Evolutionary conservation across 2,329 filamentous ascomycete species (phyloP).

Genomic region (Calonectria hawksworthii): DNA sequence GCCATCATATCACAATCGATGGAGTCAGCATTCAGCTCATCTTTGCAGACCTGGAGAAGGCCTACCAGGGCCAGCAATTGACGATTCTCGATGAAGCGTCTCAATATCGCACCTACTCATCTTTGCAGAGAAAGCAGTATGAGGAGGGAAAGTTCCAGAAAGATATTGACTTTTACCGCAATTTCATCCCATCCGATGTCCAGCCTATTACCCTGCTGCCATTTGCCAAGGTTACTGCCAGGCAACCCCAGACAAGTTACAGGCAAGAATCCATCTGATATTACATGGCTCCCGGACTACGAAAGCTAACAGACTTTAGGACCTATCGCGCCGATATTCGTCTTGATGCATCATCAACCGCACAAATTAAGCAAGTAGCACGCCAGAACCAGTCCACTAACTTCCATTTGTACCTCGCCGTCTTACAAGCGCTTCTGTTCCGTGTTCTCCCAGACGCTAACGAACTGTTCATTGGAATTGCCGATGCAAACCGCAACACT

Average conservation of each 20-base stretch:
- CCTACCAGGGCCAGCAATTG: neutral
- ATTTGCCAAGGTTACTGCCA: neutral
- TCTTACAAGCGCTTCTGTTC: conserved; percentile 42
- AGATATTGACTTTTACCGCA: neutral
- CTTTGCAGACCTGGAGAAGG: neutral
- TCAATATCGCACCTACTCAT: neutral
- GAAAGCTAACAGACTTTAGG: neutral
- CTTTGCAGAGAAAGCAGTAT: neutral
- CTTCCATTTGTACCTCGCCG: conserved; percentile 25
- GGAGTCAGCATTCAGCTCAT: neutral
- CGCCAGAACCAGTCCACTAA: neutral
- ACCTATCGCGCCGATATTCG: neutral
- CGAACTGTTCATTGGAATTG: neutral
- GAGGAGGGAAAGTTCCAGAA: neutral
- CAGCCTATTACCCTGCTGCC: neutral
- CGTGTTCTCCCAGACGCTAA: neutral
- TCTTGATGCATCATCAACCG: neutral
- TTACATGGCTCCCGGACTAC: too few relatives aligned
- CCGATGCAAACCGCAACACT: neutral
- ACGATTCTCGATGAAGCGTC: neutral
- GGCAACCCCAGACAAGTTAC: neutral
- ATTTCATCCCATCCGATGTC: neutral
- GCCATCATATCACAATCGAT: neutral
- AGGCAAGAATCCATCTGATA: neutral
- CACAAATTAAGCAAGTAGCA: neutral